Conservation (phyloP, 1,284 basidiomycete species). For the Lentinus polychrous region DNA sequence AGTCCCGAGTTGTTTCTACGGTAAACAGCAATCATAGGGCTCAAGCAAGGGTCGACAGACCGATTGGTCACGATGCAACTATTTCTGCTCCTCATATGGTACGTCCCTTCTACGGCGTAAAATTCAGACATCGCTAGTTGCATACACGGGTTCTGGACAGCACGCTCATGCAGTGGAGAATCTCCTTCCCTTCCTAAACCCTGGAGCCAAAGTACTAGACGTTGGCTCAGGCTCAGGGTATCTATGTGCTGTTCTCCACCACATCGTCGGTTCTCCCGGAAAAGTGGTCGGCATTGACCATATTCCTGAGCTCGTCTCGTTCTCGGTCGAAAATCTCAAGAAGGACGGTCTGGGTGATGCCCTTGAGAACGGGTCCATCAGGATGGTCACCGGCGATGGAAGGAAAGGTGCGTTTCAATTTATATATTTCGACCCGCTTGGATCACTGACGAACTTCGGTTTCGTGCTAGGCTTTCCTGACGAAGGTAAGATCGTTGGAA, state of each 20-base stretch:
- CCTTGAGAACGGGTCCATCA: slow-evolving; percentile 47
- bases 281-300: slow-evolving; percentile 91
- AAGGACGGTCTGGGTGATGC: slow-evolving; percentile 58
- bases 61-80: slow-evolving; percentile 77
- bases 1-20: slow-evolving; percentile 15
- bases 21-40: neutral
- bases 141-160: too few species aligned
- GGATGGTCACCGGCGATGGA: slow-evolving; percentile 76
- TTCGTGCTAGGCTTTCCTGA: slow-evolving; percentile 10
- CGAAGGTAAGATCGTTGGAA: slow-evolving; percentile 7
- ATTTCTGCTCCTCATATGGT: slow-evolving; percentile 93
- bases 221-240: slow-evolving; percentile 80
- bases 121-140: too few species aligned
- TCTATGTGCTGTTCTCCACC: slow-evolving; percentile 70
- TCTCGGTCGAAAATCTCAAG: slow-evolving; percentile 63
- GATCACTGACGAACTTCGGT: too few species aligned
- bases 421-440: neutral
- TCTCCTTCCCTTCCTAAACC: slow-evolving; percentile 62
- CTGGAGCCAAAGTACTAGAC: slow-evolving; percentile 73
- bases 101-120: slow-evolving; percentile 9
- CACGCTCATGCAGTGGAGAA: slow-evolving; percentile 79
- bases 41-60: slow-evolving; percentile 29
- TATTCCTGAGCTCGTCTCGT: slow-evolving; percentile 69
- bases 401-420: slow-evolving; percentile 48
- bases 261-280: slow-evolving; percentile 49